These are phyloP conservation scores for Lecanoromycetidae sp. DNA, from an alignment of 2,329 filamentous ascomycete species.

Conservation along the genomic window DNA sequence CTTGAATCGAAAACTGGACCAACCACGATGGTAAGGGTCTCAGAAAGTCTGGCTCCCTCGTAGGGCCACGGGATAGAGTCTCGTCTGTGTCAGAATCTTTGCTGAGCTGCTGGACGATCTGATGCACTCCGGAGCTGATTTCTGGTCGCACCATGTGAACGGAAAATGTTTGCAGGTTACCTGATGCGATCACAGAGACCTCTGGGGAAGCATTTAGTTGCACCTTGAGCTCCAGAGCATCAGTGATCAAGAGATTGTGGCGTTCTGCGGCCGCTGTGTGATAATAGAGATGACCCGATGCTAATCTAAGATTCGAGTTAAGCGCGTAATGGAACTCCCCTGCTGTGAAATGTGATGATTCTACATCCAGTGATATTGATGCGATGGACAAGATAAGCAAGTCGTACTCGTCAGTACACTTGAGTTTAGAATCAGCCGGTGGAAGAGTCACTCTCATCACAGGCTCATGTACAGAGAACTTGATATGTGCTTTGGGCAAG, in stretches of 20 bases:
- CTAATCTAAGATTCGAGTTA: conserved; percentile 66
- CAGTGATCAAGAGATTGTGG: conserved; percentile 77
- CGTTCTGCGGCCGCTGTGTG: conserved; percentile 72
- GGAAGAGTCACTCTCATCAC: conserved; percentile 83
- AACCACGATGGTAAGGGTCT: conserved; percentile 75
- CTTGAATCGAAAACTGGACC: conserved; percentile 69
- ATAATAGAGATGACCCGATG: conserved; percentile 85
- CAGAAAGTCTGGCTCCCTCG: conserved; percentile 54
- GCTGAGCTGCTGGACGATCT: conserved; percentile 76
- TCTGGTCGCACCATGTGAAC: conserved; percentile 84
- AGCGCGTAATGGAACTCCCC: conserved; percentile 80
- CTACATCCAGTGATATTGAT: conserved; percentile 80
- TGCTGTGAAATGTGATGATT: conserved; percentile 83
- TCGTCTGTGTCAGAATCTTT: conserved; percentile 56
- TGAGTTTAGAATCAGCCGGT: conserved; percentile 44
- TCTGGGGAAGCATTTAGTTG: conserved; percentile 78
- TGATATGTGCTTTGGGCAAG: conserved; percentile 85
- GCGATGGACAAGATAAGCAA: conserved; percentile 91
- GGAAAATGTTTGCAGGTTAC: conserved; percentile 73
- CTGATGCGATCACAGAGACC: conserved; percentile 66
- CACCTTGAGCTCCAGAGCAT: conserved; percentile 75
- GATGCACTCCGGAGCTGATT: conserved; percentile 80
- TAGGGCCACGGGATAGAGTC: conserved; percentile 36
- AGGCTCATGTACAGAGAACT: conserved; percentile 92
- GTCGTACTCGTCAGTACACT: conserved; percentile 71